These are phyloP conservation scores for Hibiscus syriacus DNA, from an alignment of 345 rosid species.

Conservation along the genomic window DNA sequence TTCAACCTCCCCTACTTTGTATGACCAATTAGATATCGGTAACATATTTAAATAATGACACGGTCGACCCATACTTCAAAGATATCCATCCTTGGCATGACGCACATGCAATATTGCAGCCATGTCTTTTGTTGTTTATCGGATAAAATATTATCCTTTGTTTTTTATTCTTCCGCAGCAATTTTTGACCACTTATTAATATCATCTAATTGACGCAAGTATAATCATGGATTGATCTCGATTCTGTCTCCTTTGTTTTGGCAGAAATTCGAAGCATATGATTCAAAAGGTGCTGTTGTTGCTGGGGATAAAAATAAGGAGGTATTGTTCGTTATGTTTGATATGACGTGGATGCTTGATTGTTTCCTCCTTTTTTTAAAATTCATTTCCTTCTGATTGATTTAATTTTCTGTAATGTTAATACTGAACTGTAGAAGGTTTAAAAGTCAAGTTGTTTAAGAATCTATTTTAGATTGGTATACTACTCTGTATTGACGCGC, in stretches of 20 bases:
- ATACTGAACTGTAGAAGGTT: background rate
- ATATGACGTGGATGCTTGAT: background rate
- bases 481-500: background rate
- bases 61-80: background rate
- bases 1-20: conserved; percentile 4
- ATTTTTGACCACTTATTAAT: background rate
- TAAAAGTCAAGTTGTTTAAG: background rate
- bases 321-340: conserved; percentile 32
- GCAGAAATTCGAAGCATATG: conserved; percentile 96
- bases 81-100: background rate
- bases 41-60: background rate
- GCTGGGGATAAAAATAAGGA: conserved; percentile 84
- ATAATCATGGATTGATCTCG: background rate
- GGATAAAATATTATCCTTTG: background rate
- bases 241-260: conserved; percentile 9
- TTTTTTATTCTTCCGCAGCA: background rate
- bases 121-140: background rate
- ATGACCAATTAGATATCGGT: background rate
- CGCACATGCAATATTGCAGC: background rate
- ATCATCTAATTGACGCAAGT: background rate
- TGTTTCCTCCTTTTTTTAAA: background rate
- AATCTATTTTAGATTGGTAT: background rate
- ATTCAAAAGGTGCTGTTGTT: conserved; percentile 58
- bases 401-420: background rate
- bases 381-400: background rate